Base-by-base conservation (phyloP, 2,329 filamentous ascomycete genomes). In the Colletotrichum higginsianum region DNA sequence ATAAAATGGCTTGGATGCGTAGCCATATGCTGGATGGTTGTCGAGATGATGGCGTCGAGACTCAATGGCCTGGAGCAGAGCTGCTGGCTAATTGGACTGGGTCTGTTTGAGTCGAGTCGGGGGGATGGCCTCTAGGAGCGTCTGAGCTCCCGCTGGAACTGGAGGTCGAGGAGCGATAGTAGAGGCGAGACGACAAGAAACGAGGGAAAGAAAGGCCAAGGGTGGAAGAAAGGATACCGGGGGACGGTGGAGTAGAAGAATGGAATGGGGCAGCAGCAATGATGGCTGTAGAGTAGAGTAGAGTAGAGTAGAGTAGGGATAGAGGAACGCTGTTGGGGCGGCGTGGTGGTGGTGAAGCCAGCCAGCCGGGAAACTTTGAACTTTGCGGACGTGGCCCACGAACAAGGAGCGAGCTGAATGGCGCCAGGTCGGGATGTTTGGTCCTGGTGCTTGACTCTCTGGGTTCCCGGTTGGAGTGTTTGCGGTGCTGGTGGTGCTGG, bases 241-340 rank as follows among this genome's bases (percentile, higher is more conserved):
- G 50, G 68, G 63, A 16, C 26, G 18, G 68, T 56, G 52, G 68
- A 53, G 58, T 52, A 68, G 58, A 63, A 57, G 65, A 71, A 71
- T 44, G 50, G 42, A 49, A 47, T 52, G 65, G 60, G 40, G 23
- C 7, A n/a, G 49, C 30, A 55, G 30, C 52, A 55, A 13, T 6
- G 18, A 18, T 46, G 46, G 38, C 46, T 42, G 66, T 35, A 18
- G 21, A 53, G 35, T 12, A 50, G 47, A 23, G 56, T 35, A 60
- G 40, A n/a, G 66, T 35, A 18, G 21, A 53, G 35, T 12, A 50
- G 47, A 23, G 56, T 35, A 60, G 40, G 55, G 21, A 65, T 40
- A 42, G 26, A 57, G 42, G 42, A 55, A 35, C 38, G 35, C 53
- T 56, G 42, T 13, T 21, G 42, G 42, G 16, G 12, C 35, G 18